Evolutionary conservation across 495 filamentous ascomycete genomes (phyloP), one percentile per base, ranked within the genome.

Genomic region (Xanthoparmelia taractica): DNA sequence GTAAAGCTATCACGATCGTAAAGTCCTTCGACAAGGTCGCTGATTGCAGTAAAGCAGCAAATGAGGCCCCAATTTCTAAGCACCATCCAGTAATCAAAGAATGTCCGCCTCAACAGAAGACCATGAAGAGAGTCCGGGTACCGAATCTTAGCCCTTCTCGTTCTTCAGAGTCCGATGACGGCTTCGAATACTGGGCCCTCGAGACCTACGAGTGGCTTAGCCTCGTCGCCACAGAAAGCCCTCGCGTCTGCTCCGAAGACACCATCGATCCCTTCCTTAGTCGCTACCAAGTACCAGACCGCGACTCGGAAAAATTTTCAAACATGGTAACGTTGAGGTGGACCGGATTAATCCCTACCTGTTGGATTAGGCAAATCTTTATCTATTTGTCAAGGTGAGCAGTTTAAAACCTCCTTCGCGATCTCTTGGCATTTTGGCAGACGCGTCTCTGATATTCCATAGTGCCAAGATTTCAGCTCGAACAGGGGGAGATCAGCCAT

Each of bases 151-250:
- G 78, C 68, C 78, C 17, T 36, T 72, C 75, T 12, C 57, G 73
- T 8, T 71, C 77, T 25, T 65, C 76, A 17, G 67, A 76, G 38
- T 67, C 75, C 0, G 66, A 77, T 20, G 71, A 68, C 11, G 80
- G 83, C 8, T 72, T 89, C 11, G 79, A 85, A 64, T 80, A 86
- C 20, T 82, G 81, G 66, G 82, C 84, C 36, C 79, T 81, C 3
- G 83, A 87, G 18, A 68, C 90, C 15, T 85, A 90, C 34, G 94
- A 98, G 74, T 98, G 92, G 90, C 75, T 97, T 3, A 86, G 87
- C 31, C 77, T 98, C 59, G 76, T 89, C 15, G 79, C 82, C 17
- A 80, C 93, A 4, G 72, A 79, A 18, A 95, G 91, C 29, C 86
- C 88, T n/a, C 83, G 92, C 34, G 72, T 97, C 8, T 73, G 74